These are phyloP conservation scores for Rhizopus sp. DNA, from an alignment of 371 early-diverging fungal species.

Conservation along the genomic window DNA sequence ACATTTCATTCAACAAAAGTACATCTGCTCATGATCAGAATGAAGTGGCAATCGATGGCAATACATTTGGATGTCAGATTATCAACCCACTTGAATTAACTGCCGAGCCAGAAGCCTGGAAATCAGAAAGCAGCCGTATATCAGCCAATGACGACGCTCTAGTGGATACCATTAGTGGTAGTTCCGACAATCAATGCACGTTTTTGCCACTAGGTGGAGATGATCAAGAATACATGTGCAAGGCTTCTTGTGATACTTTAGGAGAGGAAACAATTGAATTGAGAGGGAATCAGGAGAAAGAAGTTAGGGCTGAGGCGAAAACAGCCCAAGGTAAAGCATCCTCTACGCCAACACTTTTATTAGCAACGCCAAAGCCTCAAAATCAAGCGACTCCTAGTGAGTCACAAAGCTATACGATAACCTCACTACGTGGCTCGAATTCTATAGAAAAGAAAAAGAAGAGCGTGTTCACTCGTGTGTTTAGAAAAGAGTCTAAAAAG, in stretches of 20 bases:
- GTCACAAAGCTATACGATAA: too few relatives aligned
- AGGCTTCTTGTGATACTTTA: background rate
- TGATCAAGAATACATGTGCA: background rate
- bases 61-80: too few relatives aligned
- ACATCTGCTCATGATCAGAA: background rate
- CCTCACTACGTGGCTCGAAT: background rate
- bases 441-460: background rate
- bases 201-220: background rate
- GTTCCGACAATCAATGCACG: background rate
- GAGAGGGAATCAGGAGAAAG: background rate
- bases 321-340: too few relatives aligned
- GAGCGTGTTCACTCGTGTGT: constrained; percentile 8
- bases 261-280: too few relatives aligned
- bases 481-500: constrained; percentile 10
- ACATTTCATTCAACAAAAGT: background rate
- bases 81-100: background rate
- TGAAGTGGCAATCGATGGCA: background rate
- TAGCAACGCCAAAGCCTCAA: too few relatives aligned
- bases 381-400: too few relatives aligned
- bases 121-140: too few relatives aligned
- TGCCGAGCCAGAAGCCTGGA: background rate
- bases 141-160: background rate
- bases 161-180: background rate
- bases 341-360: too few relatives aligned
- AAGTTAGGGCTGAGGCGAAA: background rate